Conservation (phyloP, 495 filamentous ascomycete genomes). For the Aspergillus panamensis region DNA sequence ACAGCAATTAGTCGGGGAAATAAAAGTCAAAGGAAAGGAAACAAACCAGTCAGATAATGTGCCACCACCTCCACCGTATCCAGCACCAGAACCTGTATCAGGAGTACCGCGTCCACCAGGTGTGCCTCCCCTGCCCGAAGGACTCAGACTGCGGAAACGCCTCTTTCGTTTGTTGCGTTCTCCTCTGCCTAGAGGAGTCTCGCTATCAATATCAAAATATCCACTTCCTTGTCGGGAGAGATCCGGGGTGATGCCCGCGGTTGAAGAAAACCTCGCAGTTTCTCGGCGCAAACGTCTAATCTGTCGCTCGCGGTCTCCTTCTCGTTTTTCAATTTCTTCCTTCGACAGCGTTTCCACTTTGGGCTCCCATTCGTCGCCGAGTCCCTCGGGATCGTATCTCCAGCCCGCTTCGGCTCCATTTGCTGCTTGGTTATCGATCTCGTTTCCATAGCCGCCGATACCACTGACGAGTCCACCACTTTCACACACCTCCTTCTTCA, state of each 20-base stretch:
- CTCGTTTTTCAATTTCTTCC: constrained; percentile 96
- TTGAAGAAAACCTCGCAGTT: constrained; percentile 87
- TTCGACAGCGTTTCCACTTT: constrained; percentile 85
- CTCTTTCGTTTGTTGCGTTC: constrained; percentile 92
- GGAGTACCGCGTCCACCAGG: constrained; percentile 72
- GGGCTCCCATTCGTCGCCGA: constrained; percentile 91
- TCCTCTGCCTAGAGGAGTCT: constrained; percentile 75
- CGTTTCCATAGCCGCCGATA: constrained; percentile 64
- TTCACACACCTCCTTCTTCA: constrained; percentile 96
- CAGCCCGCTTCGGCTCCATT: constrained; percentile 78
- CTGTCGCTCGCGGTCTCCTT: constrained; percentile 90
- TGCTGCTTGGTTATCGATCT: constrained; percentile 87
- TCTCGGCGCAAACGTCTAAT: constrained; percentile 82
- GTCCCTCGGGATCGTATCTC: constrained; percentile 87
- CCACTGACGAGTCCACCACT: constrained; percentile 74
- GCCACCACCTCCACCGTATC: constrained; percentile 64
- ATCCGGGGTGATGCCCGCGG: constrained; percentile 67
- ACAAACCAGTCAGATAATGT: constrained; percentile 66
- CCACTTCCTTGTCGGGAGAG: constrained; percentile 52
- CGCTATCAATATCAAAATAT: constrained; percentile 60
- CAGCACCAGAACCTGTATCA: constrained; percentile 62
- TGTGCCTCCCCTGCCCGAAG: constrained; percentile 61
- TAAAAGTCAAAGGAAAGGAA: neutral
- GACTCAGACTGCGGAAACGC: constrained; percentile 84
- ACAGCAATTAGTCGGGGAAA: constrained; percentile 17